These are phyloP conservation scores for Leptosphaerulina australis DNA, from an alignment of 2,329 filamentous ascomycete genomes.

Conservation along the genomic window DNA sequence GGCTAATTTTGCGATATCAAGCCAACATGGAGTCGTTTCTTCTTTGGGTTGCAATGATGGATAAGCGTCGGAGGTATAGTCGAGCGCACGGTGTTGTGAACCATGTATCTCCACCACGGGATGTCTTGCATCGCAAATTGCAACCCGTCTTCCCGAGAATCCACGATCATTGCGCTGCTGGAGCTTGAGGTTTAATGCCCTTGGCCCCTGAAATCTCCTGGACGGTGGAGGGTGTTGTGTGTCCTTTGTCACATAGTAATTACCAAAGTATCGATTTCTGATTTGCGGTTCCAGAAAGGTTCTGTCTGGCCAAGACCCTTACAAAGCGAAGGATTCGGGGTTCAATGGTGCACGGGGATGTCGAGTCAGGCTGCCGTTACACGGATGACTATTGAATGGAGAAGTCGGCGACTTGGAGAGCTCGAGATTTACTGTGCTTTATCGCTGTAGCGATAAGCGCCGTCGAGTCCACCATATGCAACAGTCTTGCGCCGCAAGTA, in stretches of 20 bases:
- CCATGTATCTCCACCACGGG: conserved; percentile 22
- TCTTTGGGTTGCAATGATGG: conserved; percentile 8
- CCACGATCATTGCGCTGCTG: conserved; percentile 3
- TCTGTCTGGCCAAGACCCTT: conserved; percentile 14
- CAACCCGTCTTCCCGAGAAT: conserved; percentile 12
- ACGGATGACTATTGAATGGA: background rate
- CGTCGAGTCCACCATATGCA: conserved; percentile 29
- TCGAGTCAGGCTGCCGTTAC: conserved; percentile 24
- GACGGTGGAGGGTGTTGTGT: conserved; percentile 1
- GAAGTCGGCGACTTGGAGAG: conserved; percentile 8
- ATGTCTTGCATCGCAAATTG: conserved; percentile 29
- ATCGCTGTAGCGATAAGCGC: conserved; percentile 19
- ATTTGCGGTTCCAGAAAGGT: conserved; percentile 5
- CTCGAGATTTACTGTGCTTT: background rate
- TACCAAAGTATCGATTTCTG: background rate
- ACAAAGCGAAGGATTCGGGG: conserved; percentile 22
- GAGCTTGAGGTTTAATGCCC: conserved; percentile 8
- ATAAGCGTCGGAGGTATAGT: conserved; percentile 10
- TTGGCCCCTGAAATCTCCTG: conserved; percentile 14
- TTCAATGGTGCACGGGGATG: conserved; percentile 28
- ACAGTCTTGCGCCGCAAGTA: conserved; percentile 26
- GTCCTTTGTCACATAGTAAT: conserved; percentile 2
- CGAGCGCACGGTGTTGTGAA: conserved; percentile 4
- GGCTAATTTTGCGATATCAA: conserved; percentile 16
- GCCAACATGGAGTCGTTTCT: conserved; percentile 11